A percentile compares a stretch with the other conserved stretches of the same genome.
Evolutionary conservation across 345 rosid genomes (phyloP).

Genomic region (Eucalyptus tenuipes): DNA sequence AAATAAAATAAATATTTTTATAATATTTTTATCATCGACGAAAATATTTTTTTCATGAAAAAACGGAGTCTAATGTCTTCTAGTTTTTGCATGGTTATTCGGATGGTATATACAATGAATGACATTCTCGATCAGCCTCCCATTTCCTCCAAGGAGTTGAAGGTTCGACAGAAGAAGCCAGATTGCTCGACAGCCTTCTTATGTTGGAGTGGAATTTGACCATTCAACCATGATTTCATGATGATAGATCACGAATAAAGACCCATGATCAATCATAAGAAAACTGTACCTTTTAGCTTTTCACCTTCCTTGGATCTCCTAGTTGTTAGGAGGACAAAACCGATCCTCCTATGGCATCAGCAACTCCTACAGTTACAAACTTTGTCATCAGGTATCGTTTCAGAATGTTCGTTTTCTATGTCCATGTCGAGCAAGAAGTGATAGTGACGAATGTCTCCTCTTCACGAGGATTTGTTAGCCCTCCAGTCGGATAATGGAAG

Average conservation of each 20-base stretch:
- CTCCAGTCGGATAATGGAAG: slow-evolving; percentile 37
- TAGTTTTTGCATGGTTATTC: too few species aligned
- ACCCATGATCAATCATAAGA: background rate
- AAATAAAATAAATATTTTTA: too few species aligned
- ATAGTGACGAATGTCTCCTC: slow-evolving; percentile 29
- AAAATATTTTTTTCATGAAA: too few species aligned
- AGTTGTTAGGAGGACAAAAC: background rate
- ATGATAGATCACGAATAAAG: background rate
- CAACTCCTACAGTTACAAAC: background rate
- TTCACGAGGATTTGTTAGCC: slow-evolving; percentile 36
- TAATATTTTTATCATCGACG: too few species aligned
- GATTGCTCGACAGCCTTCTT: too few species aligned
- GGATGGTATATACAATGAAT: too few species aligned
- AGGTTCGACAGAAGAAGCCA: too few species aligned
- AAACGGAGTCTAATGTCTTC: too few species aligned
- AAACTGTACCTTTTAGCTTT: background rate
- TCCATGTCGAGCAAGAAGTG: slow-evolving; percentile 10
- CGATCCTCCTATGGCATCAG: too few species aligned
- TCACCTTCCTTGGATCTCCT: background rate
- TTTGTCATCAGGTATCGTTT: background rate
- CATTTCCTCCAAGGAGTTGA: too few species aligned
- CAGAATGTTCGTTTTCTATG: background rate
- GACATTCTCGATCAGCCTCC: too few species aligned
- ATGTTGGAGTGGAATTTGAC: background rate
- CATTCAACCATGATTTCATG: background rate